Evolutionary conservation across 495 filamentous ascomycete species (phyloP).

Genomic region (Trichoderma parareesei): DNA sequence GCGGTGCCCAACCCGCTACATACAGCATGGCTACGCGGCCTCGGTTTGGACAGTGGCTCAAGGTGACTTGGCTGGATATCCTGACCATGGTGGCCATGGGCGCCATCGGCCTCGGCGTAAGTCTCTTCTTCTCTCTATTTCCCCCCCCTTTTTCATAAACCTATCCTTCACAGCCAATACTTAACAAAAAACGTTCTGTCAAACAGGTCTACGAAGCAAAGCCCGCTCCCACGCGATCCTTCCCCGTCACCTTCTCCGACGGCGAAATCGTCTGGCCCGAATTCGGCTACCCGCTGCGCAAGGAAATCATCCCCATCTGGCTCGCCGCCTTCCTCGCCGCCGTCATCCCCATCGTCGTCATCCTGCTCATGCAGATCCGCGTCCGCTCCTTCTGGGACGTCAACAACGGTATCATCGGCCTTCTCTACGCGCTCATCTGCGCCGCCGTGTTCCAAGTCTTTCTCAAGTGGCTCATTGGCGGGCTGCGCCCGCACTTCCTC

Average conservation of each 20-base stretch:
- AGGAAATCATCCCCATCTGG: constrained; percentile 56
- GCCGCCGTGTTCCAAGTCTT: constrained; percentile 50
- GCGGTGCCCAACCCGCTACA: background rate
- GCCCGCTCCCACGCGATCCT: constrained; percentile 48
- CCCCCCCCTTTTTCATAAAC: too few relatives aligned
- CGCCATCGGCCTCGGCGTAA: constrained; percentile 48
- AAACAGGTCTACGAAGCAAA: constrained; percentile 47
- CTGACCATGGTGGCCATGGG: constrained; percentile 50
- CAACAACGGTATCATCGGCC: constrained; percentile 54
- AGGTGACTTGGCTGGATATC: constrained; percentile 49
- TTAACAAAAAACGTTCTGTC: background rate
- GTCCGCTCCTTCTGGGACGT: constrained; percentile 59
- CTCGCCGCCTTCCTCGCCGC: constrained; percentile 46
- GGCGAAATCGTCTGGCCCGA: constrained; percentile 52
- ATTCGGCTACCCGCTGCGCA: constrained; percentile 53
- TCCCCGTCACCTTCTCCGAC: constrained; percentile 50
- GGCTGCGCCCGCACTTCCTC: constrained; percentile 51
- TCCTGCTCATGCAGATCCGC: constrained; percentile 51
- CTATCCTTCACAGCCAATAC: too few relatives aligned
- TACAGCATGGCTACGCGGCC: constrained; percentile 35
- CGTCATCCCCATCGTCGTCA: constrained; percentile 48
- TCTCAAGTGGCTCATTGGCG: constrained; percentile 49
- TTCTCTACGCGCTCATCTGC: constrained; percentile 51
- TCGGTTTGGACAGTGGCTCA: constrained; percentile 48
- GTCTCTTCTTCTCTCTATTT: constrained; percentile 14